Percentiles rank a stretch among this genome's conserved stretches.
These are phyloP conservation scores for Naganishia onofrii DNA, from an alignment of 768 basidiomycete genomes.

Conservation along the genomic window DNA sequence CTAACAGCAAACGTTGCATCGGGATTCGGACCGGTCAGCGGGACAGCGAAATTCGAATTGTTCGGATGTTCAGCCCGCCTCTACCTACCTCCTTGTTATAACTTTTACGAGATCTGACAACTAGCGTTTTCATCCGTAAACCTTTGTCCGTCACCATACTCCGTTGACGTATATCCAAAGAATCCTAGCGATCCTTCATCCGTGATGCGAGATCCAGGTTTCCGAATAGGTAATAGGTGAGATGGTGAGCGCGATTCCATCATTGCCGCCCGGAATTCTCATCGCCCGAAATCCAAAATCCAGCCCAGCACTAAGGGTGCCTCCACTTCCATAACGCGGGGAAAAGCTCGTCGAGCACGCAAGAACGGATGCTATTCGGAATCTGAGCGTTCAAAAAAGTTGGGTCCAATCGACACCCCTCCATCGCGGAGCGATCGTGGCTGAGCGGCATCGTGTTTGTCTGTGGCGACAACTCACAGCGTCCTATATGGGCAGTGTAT, in stretches of 20 bases:
- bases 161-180: no score
- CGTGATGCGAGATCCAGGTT: no score
- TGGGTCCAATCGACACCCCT: neutral
- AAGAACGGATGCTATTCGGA: conserved; percentile 26
- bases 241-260: no score
- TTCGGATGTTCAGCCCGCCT: no score
- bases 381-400: neutral
- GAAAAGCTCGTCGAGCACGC: neutral
- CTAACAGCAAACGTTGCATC: no score
- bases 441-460: neutral
- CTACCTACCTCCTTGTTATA: no score
- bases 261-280: no score
- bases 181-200: no score
- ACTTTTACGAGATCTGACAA: no score
- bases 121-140: no score
- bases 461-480: neutral
- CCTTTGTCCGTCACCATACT: no score
- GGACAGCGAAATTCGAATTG: neutral
- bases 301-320: neutral
- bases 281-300: no score
- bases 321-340: neutral
- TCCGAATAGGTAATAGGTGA: neutral
- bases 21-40: neutral
- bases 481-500: neutral
- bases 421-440: conserved; percentile 18